Percentiles rank a stretch among this genome's conserved stretches.
phyloP scores from a whole-genome alignment of 2,329 filamentous ascomycete species.

The Sporothrix pallida region DNA sequence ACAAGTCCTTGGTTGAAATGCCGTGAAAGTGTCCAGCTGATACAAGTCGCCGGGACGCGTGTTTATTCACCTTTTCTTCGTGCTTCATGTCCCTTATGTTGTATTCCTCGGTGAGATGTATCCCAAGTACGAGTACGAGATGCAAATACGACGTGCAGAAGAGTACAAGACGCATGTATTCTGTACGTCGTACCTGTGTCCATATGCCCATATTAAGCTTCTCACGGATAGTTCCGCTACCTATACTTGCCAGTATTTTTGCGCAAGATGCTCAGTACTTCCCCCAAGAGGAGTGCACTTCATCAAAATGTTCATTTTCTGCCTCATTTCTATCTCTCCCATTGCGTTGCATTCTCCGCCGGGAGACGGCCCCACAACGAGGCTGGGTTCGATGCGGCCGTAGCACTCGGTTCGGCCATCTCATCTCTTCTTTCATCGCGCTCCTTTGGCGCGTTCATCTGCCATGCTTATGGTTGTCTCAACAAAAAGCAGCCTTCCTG shows the following conservation, averaged over 20 bases:
- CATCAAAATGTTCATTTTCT: not conserved
- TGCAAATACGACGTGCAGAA: not conserved
- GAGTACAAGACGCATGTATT: not conserved
- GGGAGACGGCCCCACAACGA: not conserved
- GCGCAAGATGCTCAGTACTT: not conserved
- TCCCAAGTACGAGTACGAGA: constrained; percentile 16
- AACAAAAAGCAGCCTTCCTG: not conserved
- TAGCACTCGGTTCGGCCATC: constrained; percentile 14
- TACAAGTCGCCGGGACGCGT: not conserved
- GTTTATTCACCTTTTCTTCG: not conserved
- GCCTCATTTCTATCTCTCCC: not conserved
- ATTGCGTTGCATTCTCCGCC: constrained; percentile 3
- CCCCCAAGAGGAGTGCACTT: not conserved
- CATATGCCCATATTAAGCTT: not conserved
- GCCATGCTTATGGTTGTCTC: not conserved
- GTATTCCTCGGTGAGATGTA: not conserved
- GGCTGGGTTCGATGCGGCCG: constrained; percentile 14
- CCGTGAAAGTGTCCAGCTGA: not conserved
- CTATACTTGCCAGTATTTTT: too few relatives aligned
- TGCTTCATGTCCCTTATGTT: not conserved
- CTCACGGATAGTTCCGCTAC: not conserved
- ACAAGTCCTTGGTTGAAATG: not conserved
- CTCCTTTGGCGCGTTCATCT: not conserved
- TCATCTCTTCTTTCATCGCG: constrained; percentile 17
- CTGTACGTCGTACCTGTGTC: not conserved